Evolutionary conservation across 441 rosid species (phyloP).

Genomic region (Pelargonium exstipulatum): DNA sequence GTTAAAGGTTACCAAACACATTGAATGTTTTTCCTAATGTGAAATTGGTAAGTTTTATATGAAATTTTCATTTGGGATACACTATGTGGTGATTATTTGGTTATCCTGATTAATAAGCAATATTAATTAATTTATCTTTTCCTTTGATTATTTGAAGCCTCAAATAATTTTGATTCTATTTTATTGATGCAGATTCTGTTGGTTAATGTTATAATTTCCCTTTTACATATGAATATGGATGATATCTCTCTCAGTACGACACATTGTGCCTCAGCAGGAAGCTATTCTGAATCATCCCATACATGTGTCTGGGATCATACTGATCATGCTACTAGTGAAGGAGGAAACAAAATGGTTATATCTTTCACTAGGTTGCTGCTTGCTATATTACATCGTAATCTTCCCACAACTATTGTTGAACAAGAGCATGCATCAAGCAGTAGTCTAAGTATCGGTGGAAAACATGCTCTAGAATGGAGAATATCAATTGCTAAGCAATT

Average conservation of each 20-base stretch:
- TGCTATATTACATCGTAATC: conserved; percentile 56
- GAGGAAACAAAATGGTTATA: conserved; percentile 67
- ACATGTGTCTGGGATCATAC: conserved; percentile 39
- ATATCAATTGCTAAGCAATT: conserved; percentile 61
- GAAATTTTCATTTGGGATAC: conserved; percentile 13
- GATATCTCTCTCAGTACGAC: conserved; percentile 59
- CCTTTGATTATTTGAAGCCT: conserved; percentile 19
- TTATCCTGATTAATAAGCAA: conserved; percentile 8
- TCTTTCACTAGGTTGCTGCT: conserved; percentile 74
- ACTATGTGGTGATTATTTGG: conserved; percentile 7
- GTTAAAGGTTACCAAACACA: neutral
- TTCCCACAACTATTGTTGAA: conserved; percentile 53
- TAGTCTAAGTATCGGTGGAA: conserved; percentile 47
- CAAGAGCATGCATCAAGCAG: conserved; percentile 52
- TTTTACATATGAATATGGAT: conserved; percentile 66
- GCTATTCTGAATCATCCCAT: conserved; percentile 42
- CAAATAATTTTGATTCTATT: conserved; percentile 29
- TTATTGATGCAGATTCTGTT: conserved; percentile 72
- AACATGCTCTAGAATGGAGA: conserved; percentile 93
- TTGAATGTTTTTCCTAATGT: neutral
- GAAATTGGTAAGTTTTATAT: conserved; percentile 9
- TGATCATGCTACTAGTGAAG: conserved; percentile 45
- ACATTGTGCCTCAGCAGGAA: conserved; percentile 47
- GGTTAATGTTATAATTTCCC: conserved; percentile 86
- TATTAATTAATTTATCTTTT: conserved; percentile 6